phyloP scores from a whole-genome alignment of 78 protist species.

The Emiliania huxleyi region DNA sequence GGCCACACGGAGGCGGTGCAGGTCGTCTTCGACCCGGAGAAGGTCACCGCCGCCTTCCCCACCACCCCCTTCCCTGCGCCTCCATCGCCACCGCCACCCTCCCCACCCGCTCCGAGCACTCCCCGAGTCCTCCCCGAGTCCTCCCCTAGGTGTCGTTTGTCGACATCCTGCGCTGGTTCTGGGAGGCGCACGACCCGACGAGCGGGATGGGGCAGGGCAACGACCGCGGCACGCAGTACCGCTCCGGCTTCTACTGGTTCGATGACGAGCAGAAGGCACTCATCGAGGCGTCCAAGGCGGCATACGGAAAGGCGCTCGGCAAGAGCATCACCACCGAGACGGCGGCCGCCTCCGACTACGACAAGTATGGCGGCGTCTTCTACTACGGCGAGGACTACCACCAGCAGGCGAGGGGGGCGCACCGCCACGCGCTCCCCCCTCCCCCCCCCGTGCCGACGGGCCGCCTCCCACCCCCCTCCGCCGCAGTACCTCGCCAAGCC shows the following conservation, averaged over 20 bases:
- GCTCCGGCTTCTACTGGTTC: not conserved
- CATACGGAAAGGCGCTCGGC: not conserved
- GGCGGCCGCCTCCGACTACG: not conserved
- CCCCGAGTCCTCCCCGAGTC: too few species aligned
- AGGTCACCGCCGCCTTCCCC: too few species aligned
- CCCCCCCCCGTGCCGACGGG: too few species aligned
- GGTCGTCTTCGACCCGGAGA: constrained; percentile 15
- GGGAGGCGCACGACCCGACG: constrained; percentile 33
- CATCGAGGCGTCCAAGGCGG: not conserved
- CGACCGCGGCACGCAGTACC: constrained; percentile 4
- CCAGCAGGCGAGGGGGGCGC: too few species aligned
- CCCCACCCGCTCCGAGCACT: too few species aligned
- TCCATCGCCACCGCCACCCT: too few species aligned
- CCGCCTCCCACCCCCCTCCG: too few species aligned
- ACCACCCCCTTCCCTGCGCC: too few species aligned
- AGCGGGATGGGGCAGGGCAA: constrained; percentile 32
- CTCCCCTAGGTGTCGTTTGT: constrained; percentile 1
- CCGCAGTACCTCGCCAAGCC: constrained; percentile 39
- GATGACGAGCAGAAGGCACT: constrained; percentile 8
- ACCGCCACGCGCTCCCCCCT: too few species aligned
- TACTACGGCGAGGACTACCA: constrained; percentile 37
- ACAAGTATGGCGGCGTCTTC: not conserved
- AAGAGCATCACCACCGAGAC: not conserved
- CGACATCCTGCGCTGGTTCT: constrained; percentile 35
- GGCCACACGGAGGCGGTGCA: constrained; percentile 37